Percentiles rank a stretch among this genome's conserved stretches.
Evolutionary conservation across 148 eudicot species (phyloP).

Genomic region (Bassia scoparia): DNA sequence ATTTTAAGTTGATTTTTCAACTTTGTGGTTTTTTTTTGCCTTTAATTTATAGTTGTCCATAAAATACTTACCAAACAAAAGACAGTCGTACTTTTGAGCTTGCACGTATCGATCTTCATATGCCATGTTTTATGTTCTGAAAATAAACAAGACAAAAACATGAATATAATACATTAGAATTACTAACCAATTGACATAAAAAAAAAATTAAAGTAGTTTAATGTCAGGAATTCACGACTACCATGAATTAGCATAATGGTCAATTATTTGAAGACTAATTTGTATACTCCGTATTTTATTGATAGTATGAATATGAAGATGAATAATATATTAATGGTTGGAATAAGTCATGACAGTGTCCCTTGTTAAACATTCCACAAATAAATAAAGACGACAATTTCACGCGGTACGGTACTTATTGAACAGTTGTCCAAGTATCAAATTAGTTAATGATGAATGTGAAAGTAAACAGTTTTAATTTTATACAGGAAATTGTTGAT

Average conservation of each 20-base stretch:
- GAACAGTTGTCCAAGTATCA: neutral
- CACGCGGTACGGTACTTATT: neutral
- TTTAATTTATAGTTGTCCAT: no score
- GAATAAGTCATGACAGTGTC: neutral
- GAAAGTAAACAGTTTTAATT: no score
- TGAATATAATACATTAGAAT: neutral
- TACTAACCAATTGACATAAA: neutral
- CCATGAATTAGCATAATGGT: neutral
- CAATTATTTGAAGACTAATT: neutral
- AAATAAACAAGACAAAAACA: neutral
- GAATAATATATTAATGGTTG: neutral
- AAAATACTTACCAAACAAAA: slow-evolving; percentile 59
- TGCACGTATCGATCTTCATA: slow-evolving; percentile 40
- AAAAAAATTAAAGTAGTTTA: no score
- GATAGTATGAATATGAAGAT: no score
- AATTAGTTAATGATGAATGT: no score
- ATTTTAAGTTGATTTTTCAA: no score
- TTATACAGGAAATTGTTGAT: no score
- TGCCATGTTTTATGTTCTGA: slow-evolving; percentile 49
- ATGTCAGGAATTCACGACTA: neutral
- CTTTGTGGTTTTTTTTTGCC: no score
- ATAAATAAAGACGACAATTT: no score
- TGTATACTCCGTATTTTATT: no score
- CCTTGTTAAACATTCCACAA: neutral
- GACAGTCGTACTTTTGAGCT: slow-evolving; percentile 67